Evolutionary conservation across 768 basidiomycete genomes (phyloP), one percentile per base, ranked within the genome.

Genomic region (Rhodocollybia butyracea): DNA sequence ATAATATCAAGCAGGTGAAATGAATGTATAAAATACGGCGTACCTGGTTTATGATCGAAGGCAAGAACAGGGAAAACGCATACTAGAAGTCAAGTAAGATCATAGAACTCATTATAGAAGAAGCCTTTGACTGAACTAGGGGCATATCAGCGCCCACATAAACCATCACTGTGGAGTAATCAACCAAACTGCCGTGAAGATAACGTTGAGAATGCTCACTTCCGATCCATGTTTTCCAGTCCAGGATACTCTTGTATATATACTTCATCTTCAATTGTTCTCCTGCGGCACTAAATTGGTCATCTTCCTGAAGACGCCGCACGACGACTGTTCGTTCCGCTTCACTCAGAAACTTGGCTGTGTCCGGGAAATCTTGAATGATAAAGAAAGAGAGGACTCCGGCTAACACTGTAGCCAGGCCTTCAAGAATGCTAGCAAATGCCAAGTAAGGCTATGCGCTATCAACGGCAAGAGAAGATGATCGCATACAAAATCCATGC

Each of bases 281-380:
- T 24, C 88, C 88, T 5, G 79, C 86, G 2, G 88, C 88, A 64
- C 84, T 88, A 68, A 84, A 85, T 64, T 88, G 84, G 58, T 83
- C 76, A 63, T 89, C 86, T 12, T 68, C 63, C 64, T 90, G 85
- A 32, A 91, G 72, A 19, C 87, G 74, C 22, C 83, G 77, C 51
- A 90, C 75, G 50, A 89, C 77, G 19, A 85, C 74, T 7, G 82
- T 83, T 29, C 86, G 75, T 68, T 91, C 89, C 2, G 72, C 78
- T 60, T 88, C 85, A n/a, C 77, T 78, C 5, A 92, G 74, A 73
- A 91, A 91, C 60, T 79, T 86, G 26, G 89, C 89, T 1, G 83
- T 88, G 61, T 91, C 88, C 3, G 90, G 89, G 70, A 91, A 92
- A 65, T 91, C 90, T 61, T 89, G 84, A 56, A 91, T 82, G 63